These are phyloP conservation scores for Litchi chinensis DNA, from an alignment of 345 rosid genomes.

Conservation along the genomic window DNA sequence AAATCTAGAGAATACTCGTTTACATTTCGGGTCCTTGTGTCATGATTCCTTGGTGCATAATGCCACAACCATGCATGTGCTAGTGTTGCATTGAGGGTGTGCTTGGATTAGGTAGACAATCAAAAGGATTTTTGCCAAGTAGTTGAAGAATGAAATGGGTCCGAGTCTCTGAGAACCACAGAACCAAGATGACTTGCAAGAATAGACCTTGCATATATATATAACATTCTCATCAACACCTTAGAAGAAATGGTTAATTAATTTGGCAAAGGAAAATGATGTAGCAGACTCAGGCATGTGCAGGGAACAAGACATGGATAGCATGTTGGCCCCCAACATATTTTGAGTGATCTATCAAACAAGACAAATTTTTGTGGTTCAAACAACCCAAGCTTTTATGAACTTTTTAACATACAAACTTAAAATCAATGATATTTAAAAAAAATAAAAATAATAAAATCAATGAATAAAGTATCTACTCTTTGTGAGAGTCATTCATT, in stretches of 20 bases:
- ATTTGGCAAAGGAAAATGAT: constrained; percentile 1
- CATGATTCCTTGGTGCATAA: background rate
- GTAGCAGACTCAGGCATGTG: background rate
- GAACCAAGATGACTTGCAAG: background rate
- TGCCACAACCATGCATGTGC: background rate
- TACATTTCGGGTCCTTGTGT: background rate
- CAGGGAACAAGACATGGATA: background rate
- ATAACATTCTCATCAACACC: background rate
- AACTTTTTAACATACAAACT: no score
- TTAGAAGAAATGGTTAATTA: background rate
- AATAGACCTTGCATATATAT: constrained; percentile 9
- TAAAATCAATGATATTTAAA: no score
- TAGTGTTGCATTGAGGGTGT: background rate
- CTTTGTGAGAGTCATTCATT: no score
- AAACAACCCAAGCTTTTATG: background rate
- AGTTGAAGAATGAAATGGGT: background rate
- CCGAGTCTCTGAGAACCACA: background rate
- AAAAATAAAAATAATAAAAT: no score
- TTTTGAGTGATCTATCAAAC: background rate
- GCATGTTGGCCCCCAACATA: constrained; percentile 1
- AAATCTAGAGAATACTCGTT: background rate
- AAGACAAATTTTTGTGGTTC: background rate
- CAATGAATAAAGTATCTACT: no score
- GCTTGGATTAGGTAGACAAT: background rate
- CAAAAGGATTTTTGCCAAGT: background rate